Evolutionary conservation across 164 flowering plant genomes (phyloP).

Genomic region (Platanus orientalis): DNA sequence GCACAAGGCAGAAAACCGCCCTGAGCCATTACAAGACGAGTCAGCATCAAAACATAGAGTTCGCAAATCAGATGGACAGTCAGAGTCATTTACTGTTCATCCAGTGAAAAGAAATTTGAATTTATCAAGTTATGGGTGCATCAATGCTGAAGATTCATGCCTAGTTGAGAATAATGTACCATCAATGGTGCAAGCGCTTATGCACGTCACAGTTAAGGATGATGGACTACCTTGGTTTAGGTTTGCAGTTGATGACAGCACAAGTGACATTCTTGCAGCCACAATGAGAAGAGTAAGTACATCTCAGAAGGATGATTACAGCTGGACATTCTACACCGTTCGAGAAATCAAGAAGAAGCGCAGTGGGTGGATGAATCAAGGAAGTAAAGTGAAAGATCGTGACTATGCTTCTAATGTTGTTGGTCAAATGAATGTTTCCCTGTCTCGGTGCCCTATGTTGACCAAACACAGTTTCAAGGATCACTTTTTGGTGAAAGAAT

Average conservation of each 20-base stretch:
- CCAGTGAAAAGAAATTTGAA: constrained; percentile 23
- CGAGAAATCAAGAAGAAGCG: constrained; percentile 57
- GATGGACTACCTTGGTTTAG: constrained; percentile 59
- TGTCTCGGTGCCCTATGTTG: constrained; percentile 11
- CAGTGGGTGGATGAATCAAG: constrained; percentile 62
- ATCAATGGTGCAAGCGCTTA: constrained; percentile 42
- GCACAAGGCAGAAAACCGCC: constrained; percentile 32
- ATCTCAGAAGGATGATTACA: constrained; percentile 34
- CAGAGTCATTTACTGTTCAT: constrained; percentile 10
- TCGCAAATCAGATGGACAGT: constrained; percentile 10
- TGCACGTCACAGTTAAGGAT: constrained; percentile 48
- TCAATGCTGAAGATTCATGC: constrained; percentile 14
- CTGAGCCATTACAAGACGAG: constrained; percentile 16
- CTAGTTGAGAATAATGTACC: constrained; percentile 18
- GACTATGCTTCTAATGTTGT: constrained; percentile 44
- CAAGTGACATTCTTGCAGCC: constrained; percentile 50
- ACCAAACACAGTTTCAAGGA: constrained; percentile 14
- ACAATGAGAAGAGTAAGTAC: constrained; percentile 29
- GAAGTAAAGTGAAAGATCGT: constrained; percentile 39
- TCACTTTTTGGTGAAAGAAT: constrained; percentile 33
- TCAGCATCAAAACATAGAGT: constrained; percentile 3
- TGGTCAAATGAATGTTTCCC: constrained; percentile 64
- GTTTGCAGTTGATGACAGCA: constrained; percentile 45
- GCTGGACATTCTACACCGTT: constrained; percentile 57
- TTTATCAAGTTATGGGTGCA: constrained; percentile 17